phyloP scores from a whole-genome alignment of 1,139 yeast species.

The Kodamaea sp. region DNA sequence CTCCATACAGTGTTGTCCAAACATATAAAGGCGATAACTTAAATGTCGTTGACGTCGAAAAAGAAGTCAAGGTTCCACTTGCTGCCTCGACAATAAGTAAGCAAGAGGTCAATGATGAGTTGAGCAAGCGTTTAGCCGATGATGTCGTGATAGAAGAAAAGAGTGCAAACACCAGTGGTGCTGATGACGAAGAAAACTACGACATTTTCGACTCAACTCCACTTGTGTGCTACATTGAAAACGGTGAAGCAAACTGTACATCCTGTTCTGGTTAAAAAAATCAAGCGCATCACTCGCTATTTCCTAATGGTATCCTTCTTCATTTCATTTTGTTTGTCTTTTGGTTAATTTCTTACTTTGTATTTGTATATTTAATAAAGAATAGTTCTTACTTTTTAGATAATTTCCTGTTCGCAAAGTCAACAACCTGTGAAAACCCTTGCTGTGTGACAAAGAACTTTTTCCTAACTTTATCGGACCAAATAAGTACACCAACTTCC shows the following conservation, averaged over 20 bases:
- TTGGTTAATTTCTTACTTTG: too few relatives aligned
- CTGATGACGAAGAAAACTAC: slow-evolving; percentile 10
- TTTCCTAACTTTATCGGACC: slow-evolving; percentile 72
- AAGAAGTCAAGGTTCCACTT: slow-evolving; percentile 5
- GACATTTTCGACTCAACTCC: slow-evolving; percentile 35
- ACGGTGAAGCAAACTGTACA: slow-evolving; percentile 38
- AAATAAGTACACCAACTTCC: slow-evolving; percentile 84
- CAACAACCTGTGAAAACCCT: slow-evolving; percentile 85
- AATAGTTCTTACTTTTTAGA: slow-evolving; percentile 11
- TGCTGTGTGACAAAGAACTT: slow-evolving; percentile 80
- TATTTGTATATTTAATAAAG: background rate
- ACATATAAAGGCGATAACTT: slow-evolving; percentile 7
- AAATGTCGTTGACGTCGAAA: slow-evolving; percentile 8
- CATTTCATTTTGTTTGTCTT: slow-evolving; percentile 5
- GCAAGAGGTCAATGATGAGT: slow-evolving; percentile 5
- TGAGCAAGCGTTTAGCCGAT: slow-evolving; percentile 8
- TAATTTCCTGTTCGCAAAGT: slow-evolving; percentile 69
- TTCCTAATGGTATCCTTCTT: too few relatives aligned
- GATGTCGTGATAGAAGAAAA: slow-evolving; percentile 10
- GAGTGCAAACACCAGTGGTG: slow-evolving; percentile 3
- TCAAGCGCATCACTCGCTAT: background rate
- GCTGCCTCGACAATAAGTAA: slow-evolving; percentile 1
- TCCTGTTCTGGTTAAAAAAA: slow-evolving; percentile 41
- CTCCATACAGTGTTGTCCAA: slow-evolving; percentile 8
- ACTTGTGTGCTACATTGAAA: slow-evolving; percentile 34